A percentile compares a stretch with the other conserved stretches of the same genome.
Conservation (phyloP, 768 basidiomycete genomes). For the Leccinellum albellum region DNA sequence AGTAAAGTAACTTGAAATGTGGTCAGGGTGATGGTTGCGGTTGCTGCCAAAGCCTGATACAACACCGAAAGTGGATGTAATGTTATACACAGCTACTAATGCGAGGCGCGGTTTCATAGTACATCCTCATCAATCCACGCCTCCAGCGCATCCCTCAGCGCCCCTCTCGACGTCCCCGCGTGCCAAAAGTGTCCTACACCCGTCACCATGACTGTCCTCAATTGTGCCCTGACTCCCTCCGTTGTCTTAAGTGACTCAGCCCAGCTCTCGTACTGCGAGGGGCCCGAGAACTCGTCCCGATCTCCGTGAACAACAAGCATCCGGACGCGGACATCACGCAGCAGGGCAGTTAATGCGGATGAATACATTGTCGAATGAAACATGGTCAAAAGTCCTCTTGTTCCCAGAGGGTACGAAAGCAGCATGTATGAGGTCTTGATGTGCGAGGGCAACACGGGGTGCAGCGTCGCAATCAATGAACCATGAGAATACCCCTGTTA, state of each 20-base stretch:
- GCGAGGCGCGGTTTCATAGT: not conserved
- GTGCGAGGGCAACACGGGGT: constrained; percentile 48
- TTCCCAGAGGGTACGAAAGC: constrained; percentile 73
- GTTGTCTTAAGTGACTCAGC: constrained; percentile 33
- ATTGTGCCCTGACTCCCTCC: constrained; percentile 22
- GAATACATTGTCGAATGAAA: constrained; percentile 60
- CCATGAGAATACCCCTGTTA: constrained; percentile 82
- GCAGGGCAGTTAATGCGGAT: constrained; percentile 45
- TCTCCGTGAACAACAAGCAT: constrained; percentile 68
- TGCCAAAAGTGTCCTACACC: constrained; percentile 70
- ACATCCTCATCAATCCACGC: constrained; percentile 15
- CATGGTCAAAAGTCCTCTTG: constrained; percentile 62
- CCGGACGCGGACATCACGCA: constrained; percentile 43
- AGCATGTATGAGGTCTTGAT: constrained; percentile 62
- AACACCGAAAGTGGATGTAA: not conserved
- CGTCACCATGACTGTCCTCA: constrained; percentile 37
- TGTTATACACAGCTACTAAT: too few relatives aligned
- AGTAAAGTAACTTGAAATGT: constrained; percentile 9
- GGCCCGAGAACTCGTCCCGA: constrained; percentile 65
- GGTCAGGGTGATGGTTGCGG: constrained; percentile 27
- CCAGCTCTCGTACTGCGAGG: constrained; percentile 56
- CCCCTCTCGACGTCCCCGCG: constrained; percentile 27
- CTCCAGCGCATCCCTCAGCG: constrained; percentile 18
- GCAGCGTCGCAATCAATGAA: constrained; percentile 65
- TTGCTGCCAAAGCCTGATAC: constrained; percentile 16